phyloP scores from a whole-genome alignment of 2,329 filamentous ascomycete species.

The Xylaria sp. region DNA sequence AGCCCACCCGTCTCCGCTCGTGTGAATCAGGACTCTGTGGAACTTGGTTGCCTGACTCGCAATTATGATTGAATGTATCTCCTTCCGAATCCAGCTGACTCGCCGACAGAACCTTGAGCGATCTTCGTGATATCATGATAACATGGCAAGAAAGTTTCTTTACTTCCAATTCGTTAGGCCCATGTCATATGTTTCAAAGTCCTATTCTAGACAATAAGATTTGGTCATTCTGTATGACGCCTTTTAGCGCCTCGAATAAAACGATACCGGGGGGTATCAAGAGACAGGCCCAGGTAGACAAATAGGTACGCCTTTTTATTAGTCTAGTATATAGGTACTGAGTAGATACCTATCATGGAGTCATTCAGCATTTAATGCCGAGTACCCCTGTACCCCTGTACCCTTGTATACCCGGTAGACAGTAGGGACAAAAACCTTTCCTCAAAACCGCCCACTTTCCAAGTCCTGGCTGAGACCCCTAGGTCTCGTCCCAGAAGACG shows the following conservation, averaged over 20 bases:
- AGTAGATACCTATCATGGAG: not conserved
- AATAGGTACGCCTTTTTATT: not conserved
- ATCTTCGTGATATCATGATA: not conserved
- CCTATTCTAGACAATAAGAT: not conserved
- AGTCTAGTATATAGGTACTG: not conserved
- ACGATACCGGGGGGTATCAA: not conserved
- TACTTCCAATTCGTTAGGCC: not conserved
- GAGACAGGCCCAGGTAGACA: not conserved
- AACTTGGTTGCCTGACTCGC: not conserved
- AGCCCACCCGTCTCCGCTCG: not conserved
- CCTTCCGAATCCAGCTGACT: conserved; percentile 32
- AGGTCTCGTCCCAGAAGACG: not conserved
- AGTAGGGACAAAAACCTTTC: no score
- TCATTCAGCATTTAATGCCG: not conserved
- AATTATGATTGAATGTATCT: conserved; percentile 26
- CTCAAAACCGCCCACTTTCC: conserved; percentile 32
- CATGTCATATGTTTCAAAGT: conserved; percentile 1
- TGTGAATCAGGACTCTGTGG: not conserved
- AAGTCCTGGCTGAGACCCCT: conserved; percentile 29
- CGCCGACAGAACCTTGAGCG: conserved; percentile 1
- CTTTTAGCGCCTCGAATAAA: not conserved
- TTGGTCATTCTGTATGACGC: not conserved
- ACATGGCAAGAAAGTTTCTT: not conserved
- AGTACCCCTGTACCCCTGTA: not conserved
- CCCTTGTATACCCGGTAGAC: no score